Percentiles rank a stretch among this genome's conserved stretches.
These are phyloP conservation scores for Nicotiana rustica DNA, from an alignment of 305 asterid species.

Conservation along the genomic window DNA sequence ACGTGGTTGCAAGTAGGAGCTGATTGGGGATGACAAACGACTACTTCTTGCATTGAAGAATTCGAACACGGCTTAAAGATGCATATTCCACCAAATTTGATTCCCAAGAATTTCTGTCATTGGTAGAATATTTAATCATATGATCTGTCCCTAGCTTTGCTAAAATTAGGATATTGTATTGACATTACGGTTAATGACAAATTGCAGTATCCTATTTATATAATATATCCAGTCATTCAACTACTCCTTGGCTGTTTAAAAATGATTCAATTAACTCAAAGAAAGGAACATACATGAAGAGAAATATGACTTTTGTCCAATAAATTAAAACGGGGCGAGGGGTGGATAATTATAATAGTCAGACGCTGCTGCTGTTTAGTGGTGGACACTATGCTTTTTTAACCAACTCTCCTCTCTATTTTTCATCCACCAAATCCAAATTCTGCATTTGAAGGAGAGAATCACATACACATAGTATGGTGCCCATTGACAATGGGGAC, in stretches of 20 bases:
- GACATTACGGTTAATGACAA: neutral
- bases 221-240: slow-evolving; percentile 15
- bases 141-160: slow-evolving; percentile 32
- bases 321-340: neutral
- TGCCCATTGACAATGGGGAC: slow-evolving; percentile 32
- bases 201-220: neutral
- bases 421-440: neutral
- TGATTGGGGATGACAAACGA: slow-evolving; percentile 3
- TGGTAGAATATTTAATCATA: slow-evolving; percentile 21
- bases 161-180: slow-evolving; percentile 19
- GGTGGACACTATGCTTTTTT: slow-evolving; percentile 29
- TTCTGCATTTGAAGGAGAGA: neutral
- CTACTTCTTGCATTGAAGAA: slow-evolving; percentile 16
- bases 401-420: neutral
- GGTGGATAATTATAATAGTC: too few species aligned
- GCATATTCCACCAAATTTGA: neutral
- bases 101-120: slow-evolving; percentile 21
- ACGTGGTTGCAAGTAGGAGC: slow-evolving; percentile 32
- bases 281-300: neutral
- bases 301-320: slow-evolving; percentile 16
- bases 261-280: neutral
- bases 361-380: slow-evolving; percentile 20
- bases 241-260: slow-evolving; percentile 14
- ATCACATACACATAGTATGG: slow-evolving; percentile 13
- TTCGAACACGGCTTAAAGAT: slow-evolving; percentile 26